Evolutionary conservation across 164 flowering plant species (phyloP).

Genomic region (Buxus sempervirens): DNA sequence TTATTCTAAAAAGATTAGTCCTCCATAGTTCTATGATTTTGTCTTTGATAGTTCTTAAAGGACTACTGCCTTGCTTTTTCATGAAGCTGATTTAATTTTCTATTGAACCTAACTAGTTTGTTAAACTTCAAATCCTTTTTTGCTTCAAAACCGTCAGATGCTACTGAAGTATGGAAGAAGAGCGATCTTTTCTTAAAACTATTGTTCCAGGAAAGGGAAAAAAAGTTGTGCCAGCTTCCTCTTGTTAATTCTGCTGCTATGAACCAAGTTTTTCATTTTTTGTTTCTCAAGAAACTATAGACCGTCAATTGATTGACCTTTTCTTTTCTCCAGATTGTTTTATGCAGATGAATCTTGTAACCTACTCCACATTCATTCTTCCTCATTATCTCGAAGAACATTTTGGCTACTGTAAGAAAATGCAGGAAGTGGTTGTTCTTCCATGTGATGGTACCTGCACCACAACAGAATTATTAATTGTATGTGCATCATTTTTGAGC

Average conservation of each 20-base stretch:
- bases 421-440: constrained; percentile 12
- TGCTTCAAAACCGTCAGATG: not conserved
- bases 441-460: constrained; percentile 18
- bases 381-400: constrained; percentile 5
- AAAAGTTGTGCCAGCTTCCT: too few species aligned
- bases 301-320: constrained; percentile 6
- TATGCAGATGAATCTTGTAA: constrained; percentile 8
- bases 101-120: not conserved
- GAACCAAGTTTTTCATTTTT: too few species aligned
- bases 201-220: too few species aligned
- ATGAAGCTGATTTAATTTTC: not conserved
- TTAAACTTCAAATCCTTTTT: too few species aligned
- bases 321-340: not conserved
- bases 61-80: not conserved
- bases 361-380: not conserved
- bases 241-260: too few species aligned
- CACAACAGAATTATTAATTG: constrained; percentile 11
- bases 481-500: not conserved
- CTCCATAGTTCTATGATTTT: not conserved
- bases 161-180: not conserved
- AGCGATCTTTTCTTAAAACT: not conserved
- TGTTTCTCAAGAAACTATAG: not conserved
- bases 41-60: not conserved
- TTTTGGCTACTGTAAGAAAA: constrained; percentile 20
- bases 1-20: not conserved